Percentiles rank a stretch among this genome's conserved stretches.
Evolutionary conservation across 495 filamentous ascomycete species (phyloP).

Genomic region (Lentithecium fluviatile): DNA sequence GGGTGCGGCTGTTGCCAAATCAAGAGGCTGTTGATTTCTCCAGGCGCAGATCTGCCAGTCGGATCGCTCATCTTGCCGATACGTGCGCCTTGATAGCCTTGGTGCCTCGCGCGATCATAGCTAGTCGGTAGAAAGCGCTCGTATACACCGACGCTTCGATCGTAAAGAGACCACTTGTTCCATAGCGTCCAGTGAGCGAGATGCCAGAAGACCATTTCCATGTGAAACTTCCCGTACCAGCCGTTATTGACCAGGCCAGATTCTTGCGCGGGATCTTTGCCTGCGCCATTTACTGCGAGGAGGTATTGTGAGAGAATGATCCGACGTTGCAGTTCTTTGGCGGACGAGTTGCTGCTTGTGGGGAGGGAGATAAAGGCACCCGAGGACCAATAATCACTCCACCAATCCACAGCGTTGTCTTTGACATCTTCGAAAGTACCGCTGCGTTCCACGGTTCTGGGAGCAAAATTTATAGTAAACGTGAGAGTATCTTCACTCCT

Average conservation of each 20-base stretch:
- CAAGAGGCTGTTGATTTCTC: slow-evolving; percentile 55
- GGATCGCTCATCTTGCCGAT: slow-evolving; percentile 63
- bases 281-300: slow-evolving; percentile 49
- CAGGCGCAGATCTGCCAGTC: slow-evolving; percentile 54
- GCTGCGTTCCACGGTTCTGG: not conserved
- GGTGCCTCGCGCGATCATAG: slow-evolving; percentile 46
- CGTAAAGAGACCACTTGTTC: slow-evolving; percentile 42
- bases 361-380: slow-evolving; percentile 53
- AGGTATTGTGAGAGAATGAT: slow-evolving; percentile 53
- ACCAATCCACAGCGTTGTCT: slow-evolving; percentile 35
- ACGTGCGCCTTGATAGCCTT: slow-evolving; percentile 55
- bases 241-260: slow-evolving; percentile 56
- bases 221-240: slow-evolving; percentile 48
- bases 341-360: slow-evolving; percentile 40
- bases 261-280: slow-evolving; percentile 41
- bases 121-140: slow-evolving; percentile 49
- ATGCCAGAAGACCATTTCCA: slow-evolving; percentile 60
- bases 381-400: slow-evolving; percentile 48
- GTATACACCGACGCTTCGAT: slow-evolving; percentile 49
- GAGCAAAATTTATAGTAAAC: slow-evolving; percentile 29
- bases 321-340: slow-evolving; percentile 51
- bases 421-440: slow-evolving; percentile 7
- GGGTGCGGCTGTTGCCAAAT: slow-evolving; percentile 59
- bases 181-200: slow-evolving; percentile 54
- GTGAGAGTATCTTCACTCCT: slow-evolving; percentile 1